Percentiles rank a stretch among this genome's conserved stretches.
phyloP scores from a whole-genome alignment of 768 basidiomycete genomes.

The Erythrobasidium yunnanense region DNA sequence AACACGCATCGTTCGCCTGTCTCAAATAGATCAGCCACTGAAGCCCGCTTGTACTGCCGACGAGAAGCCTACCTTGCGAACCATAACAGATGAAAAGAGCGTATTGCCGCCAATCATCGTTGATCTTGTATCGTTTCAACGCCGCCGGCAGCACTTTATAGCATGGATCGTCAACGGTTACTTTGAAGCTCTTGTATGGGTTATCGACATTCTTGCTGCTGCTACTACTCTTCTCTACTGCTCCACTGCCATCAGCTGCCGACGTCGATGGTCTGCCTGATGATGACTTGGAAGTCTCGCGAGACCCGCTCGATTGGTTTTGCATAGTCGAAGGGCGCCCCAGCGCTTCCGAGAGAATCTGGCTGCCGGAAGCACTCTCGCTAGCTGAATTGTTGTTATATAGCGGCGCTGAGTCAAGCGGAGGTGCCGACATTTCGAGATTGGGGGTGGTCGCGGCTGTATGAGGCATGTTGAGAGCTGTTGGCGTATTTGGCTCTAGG shows the following conservation, averaged over 20 bases:
- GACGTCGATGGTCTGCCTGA: no score
- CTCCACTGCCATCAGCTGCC: no score
- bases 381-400: no score
- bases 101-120: slow-evolving; percentile 98
- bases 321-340: no score
- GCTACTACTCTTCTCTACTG: no score
- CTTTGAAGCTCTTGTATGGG: slow-evolving; percentile 80
- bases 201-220: no score
- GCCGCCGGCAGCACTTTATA: slow-evolving; percentile 98
- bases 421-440: background rate
- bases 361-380: no score
- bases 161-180: slow-evolving; percentile 92
- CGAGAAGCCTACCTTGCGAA: slow-evolving; percentile 57
- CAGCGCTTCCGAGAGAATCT: no score
- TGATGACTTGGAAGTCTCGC: no score
- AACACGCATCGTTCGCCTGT: slow-evolving; percentile 78
- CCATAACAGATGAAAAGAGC: slow-evolving; percentile 99
- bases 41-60: background rate
- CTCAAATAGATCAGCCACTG: background rate
- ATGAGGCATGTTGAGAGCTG: background rate
- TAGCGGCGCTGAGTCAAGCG: no score
- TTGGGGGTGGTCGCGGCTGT: background rate
- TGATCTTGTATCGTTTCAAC: slow-evolving; percentile 96
- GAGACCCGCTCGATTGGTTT: no score
- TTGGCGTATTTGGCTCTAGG: background rate